These are phyloP conservation scores for Pichia deserticola DNA, from an alignment of 805 yeast species.

Conservation along the genomic window DNA sequence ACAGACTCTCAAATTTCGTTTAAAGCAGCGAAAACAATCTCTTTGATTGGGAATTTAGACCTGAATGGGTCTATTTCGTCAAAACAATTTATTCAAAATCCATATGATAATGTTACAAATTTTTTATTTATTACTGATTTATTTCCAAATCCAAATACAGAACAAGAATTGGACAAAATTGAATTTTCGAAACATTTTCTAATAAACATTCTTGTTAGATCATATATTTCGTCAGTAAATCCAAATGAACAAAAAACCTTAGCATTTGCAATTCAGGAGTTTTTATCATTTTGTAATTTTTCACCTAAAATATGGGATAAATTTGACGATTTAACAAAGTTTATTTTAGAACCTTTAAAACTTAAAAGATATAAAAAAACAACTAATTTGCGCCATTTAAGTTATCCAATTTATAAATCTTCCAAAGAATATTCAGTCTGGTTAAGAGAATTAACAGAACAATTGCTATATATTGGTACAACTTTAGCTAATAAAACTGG, in stretches of 20 bases:
- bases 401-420: constrained; percentile 58
- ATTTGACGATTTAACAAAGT: constrained; percentile 57
- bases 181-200: constrained; percentile 59
- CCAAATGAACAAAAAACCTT: constrained; percentile 77
- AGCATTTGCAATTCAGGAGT: constrained; percentile 86
- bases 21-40: constrained; percentile 61
- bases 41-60: constrained; percentile 73
- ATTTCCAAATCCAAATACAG: constrained; percentile 45
- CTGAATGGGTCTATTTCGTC: neutral
- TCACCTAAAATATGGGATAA: constrained; percentile 40
- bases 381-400: too few relatives aligned
- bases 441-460: constrained; percentile 64
- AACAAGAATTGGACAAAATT: constrained; percentile 54
- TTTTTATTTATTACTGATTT: constrained; percentile 19
- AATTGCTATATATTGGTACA: constrained; percentile 45
- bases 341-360: constrained; percentile 68
- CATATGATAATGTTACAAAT: constrained; percentile 10
- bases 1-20: constrained; percentile 46
- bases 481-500: constrained; percentile 8
- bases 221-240: constrained; percentile 85
- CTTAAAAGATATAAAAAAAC: constrained; percentile 50
- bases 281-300: constrained; percentile 32
- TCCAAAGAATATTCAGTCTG: constrained; percentile 57
- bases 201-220: constrained; percentile 65
- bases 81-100: neutral